Base-by-base conservation (phyloP, 2,329 filamentous ascomycete genomes). In the Phyllosticta paracitricarpa region DNA sequence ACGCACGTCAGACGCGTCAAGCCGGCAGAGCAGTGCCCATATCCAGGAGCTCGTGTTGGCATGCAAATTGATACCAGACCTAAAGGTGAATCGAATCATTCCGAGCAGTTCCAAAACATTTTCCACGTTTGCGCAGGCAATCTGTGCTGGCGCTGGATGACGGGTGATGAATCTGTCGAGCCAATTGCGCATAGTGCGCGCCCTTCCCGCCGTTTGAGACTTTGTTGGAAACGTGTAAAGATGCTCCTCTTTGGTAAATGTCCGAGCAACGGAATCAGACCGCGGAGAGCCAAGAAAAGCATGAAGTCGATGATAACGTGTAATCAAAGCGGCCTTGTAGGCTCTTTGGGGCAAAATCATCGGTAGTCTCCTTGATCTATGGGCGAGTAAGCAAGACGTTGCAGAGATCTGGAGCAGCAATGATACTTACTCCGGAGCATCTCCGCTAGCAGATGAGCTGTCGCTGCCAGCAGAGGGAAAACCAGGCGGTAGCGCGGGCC, bases 1-100 rank as follows among this genome's bases (percentile, higher is more conserved):
- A 71, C 97, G 77, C 71, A 89, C 85, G 1, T 54, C 40, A 54
- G 51, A 57, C 3, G 40, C 28, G 6, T 91, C 91, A 62, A 93
- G 80, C 62, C 85, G 82, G 2, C 89, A 90, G 54, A 97, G 78
- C 62, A 96, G 74, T 0, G 88, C 86, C 92, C 91, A 97, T 3
- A 89, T 78, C 93, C 93, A 97, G 17, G 85, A 81, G 63, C 90
- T 91, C 4, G 89, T 85, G 56, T 86, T 82, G 67, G 83, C 81
- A 26, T 84, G 79, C 30, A 91, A 77, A 30, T 81, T 48, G 3
- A n/a, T 48, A 4, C 40, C 17, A n/a, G 40, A 17, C 40, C 14
- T 48, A 7, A 48, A n/a, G 17, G n/a, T 48, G 4, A 48, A 48
- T n/a, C 40, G 40, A n/a, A 48, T 48, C 40, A 48, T 48, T 14